Evolutionary conservation across 345 rosid genomes (phyloP), one percentile per base, ranked within the genome.

Genomic region (Anacardium occidentale): DNA sequence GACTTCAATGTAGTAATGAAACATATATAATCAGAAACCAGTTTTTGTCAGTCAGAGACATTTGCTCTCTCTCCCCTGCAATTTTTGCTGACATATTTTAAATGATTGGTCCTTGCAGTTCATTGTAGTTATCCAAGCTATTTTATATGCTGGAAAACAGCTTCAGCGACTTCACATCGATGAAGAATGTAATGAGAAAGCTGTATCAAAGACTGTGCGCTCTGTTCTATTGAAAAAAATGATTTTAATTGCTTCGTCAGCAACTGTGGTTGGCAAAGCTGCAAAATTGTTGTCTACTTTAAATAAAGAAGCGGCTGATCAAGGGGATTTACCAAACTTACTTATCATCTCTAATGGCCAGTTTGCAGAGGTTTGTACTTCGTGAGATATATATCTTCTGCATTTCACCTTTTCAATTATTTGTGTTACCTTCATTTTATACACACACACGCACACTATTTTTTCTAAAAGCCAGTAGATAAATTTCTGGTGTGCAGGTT

Each of bases 111-210:
- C 75, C 76, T 68, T 85, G 53, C 85, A 94, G 98, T 94, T 94
- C 74, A 86, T 90, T 69, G 89, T 90, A 83, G 98, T 94, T 79
- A 83, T 94, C 74, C 88, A 90, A 85, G 87, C 93, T 72, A 83
- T 89, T 76, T 76, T 92, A 75, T 78, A 65, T 77, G 86, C 95
- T 76, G 97, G 92, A 50, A 89, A 90, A 72, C 92, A 86, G 77
- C 87, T 94, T 80, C 86, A 83, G 85, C 85, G 68, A 54, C 89
- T 92, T 82, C 71, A 81, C 61, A 32, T 85, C 70, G 82, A 79
- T 47, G 86, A 84, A 77, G 88, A 73, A 42, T 75, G 52, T 61
- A 74, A 66, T 58, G 76, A 72, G 69, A 79, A 56, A 72, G 74
- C 74, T 52, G 70, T 59, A 62, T 61, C 75, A 32, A 66, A 32